Evolutionary conservation across 345 rosid species (phyloP).

Genomic region (Brassica carinata): DNA sequence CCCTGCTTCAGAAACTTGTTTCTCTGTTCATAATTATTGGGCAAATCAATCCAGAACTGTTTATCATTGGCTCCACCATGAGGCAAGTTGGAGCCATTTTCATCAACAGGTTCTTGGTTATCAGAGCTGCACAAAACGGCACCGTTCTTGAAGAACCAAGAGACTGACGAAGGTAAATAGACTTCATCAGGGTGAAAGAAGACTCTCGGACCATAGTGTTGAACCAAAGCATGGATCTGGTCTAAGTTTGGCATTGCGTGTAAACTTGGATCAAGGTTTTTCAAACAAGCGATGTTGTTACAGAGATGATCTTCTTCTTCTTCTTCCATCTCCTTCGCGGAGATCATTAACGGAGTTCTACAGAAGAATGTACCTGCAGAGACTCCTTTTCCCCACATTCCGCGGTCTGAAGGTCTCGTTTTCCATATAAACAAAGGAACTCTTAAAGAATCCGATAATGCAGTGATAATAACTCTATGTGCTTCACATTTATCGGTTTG

Average conservation of each 20-base stretch:
- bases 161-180: constrained; percentile 57
- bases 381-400: constrained; percentile 72
- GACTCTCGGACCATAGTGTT: constrained; percentile 75
- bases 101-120: constrained; percentile 52
- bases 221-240: constrained; percentile 66
- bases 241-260: constrained; percentile 77
- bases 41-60: constrained; percentile 79
- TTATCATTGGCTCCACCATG: constrained; percentile 65
- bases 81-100: constrained; percentile 74
- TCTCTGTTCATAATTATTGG: constrained; percentile 29
- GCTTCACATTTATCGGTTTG: constrained; percentile 68
- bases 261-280: constrained; percentile 57
- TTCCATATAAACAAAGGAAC: constrained; percentile 64
- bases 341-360: constrained; percentile 34
- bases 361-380: constrained; percentile 77
- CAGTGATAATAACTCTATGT: constrained; percentile 39
- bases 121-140: constrained; percentile 52
- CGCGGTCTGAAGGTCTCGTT: constrained; percentile 66
- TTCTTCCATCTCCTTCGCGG: background rate
- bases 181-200: constrained; percentile 53
- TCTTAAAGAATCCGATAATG: background rate
- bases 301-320: constrained; percentile 50
- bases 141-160: constrained; percentile 55
- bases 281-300: constrained; percentile 53
- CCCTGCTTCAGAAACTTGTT: constrained; percentile 49